These are phyloP conservation scores for Vigna hirtella DNA, from an alignment of 306 rosid genomes.

Conservation along the genomic window DNA sequence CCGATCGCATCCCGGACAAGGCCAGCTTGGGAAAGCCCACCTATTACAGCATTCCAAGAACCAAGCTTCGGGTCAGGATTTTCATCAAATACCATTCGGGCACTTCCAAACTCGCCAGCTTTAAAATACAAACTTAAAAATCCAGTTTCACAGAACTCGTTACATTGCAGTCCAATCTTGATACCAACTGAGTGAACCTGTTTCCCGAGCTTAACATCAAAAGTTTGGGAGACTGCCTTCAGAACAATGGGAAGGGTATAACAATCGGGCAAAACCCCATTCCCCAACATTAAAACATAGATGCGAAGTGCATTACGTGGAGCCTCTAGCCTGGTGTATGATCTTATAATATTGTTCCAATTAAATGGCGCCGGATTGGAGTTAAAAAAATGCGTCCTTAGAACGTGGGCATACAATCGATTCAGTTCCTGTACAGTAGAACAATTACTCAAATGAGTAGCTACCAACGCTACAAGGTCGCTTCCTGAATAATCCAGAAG, in stretches of 20 bases:
- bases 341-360: slow-evolving; percentile 74
- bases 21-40: slow-evolving; percentile 69
- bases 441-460: slow-evolving; percentile 53
- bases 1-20: slow-evolving; percentile 60
- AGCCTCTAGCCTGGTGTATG: slow-evolving; percentile 62
- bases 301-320: slow-evolving; percentile 56
- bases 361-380: slow-evolving; percentile 57
- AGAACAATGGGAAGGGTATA: slow-evolving; percentile 75
- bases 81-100: slow-evolving; percentile 69
- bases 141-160: slow-evolving; percentile 77
- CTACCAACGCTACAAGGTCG: slow-evolving; percentile 39
- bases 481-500: slow-evolving; percentile 10
- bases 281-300: slow-evolving; percentile 55
- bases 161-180: slow-evolving; percentile 61
- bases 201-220: slow-evolving; percentile 51
- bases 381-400: slow-evolving; percentile 54
- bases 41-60: slow-evolving; percentile 79
- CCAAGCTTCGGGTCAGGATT: slow-evolving; percentile 71
- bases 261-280: slow-evolving; percentile 64
- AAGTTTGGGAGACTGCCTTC: slow-evolving; percentile 59
- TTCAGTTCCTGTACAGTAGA: slow-evolving; percentile 44
- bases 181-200: slow-evolving; percentile 66
- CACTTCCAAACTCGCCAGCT: slow-evolving; percentile 65
- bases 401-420: slow-evolving; percentile 52
- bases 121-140: slow-evolving; percentile 62